phyloP scores from a whole-genome alignment of 306 rosid species.

The Neltuma alba region DNA sequence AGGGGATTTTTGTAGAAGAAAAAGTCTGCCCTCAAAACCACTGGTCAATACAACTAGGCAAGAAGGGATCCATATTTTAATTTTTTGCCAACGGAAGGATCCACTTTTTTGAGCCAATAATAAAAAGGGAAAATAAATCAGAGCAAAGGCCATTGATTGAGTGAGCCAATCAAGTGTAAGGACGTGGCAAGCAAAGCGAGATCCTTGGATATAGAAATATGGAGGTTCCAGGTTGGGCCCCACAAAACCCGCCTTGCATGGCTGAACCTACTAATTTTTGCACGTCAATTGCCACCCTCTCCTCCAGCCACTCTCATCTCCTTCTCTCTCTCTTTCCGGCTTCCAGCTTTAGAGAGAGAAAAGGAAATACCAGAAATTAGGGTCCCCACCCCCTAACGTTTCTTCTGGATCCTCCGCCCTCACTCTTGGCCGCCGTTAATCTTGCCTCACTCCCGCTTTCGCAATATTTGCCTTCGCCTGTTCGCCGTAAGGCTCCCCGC shows the following conservation, averaged over 20 bases:
- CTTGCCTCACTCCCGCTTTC: neutral
- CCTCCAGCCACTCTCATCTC: neutral
- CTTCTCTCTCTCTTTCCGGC: conserved; percentile 6
- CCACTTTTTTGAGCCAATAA: neutral
- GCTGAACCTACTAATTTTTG: neutral
- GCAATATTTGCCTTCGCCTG: neutral
- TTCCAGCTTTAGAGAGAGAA: neutral
- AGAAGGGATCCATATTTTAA: no score
- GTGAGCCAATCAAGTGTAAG: neutral
- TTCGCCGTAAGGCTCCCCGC: neutral
- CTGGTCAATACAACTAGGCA: no score
- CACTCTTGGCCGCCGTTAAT: neutral
- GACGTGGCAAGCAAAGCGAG: neutral
- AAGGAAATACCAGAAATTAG: neutral
- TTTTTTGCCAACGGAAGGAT: no score
- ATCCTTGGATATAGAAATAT: neutral
- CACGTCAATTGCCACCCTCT: neutral
- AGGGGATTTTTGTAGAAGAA: no score
- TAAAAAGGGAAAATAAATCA: no score
- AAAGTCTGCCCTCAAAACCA: no score
- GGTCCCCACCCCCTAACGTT: neutral
- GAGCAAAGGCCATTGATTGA: no score
- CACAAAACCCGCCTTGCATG: conserved; percentile 1
- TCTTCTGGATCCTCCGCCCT: neutral
- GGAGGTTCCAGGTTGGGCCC: neutral